Evolutionary conservation across 306 rosid species (phyloP).

Genomic region (Quercus gilva): DNA sequence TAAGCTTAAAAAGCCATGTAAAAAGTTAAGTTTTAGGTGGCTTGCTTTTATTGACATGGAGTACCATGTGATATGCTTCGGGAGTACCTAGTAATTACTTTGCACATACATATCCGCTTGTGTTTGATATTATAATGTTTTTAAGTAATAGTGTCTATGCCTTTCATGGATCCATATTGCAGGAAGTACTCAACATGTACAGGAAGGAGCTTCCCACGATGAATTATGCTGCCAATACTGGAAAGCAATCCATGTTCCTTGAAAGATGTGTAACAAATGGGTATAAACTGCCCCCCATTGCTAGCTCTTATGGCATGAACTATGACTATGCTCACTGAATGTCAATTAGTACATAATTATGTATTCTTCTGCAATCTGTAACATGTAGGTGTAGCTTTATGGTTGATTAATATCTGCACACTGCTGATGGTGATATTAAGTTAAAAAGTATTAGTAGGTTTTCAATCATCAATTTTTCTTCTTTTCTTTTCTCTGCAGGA

Average conservation of each 20-base stretch:
- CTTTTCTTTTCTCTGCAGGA: slow-evolving; percentile 50
- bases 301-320: not conserved
- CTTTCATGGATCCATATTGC: slow-evolving; percentile 7
- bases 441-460: slow-evolving; percentile 12
- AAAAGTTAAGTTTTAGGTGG: too few relatives aligned
- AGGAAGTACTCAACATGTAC: slow-evolving; percentile 75
- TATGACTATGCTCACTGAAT: not conserved
- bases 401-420: slow-evolving; percentile 3
- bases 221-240: slow-evolving; percentile 91
- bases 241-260: slow-evolving; percentile 75
- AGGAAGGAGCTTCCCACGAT: slow-evolving; percentile 76
- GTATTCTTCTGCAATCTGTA: not conserved
- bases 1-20: too few relatives aligned
- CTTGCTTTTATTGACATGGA: too few relatives aligned
- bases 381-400: not conserved
- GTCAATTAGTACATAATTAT: not conserved
- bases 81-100: too few relatives aligned
- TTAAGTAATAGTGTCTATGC: not conserved
- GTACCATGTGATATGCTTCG: too few relatives aligned
- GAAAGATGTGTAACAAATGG: slow-evolving; percentile 87
- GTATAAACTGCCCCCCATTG: slow-evolving; percentile 33
- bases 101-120: not conserved
- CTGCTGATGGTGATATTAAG: slow-evolving; percentile 5
- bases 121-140: not conserved
- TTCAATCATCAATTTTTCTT: not conserved